These are phyloP conservation scores for Saccharum officinarum DNA, from an alignment of 176 grass and related monocot species.

Conservation along the genomic window DNA sequence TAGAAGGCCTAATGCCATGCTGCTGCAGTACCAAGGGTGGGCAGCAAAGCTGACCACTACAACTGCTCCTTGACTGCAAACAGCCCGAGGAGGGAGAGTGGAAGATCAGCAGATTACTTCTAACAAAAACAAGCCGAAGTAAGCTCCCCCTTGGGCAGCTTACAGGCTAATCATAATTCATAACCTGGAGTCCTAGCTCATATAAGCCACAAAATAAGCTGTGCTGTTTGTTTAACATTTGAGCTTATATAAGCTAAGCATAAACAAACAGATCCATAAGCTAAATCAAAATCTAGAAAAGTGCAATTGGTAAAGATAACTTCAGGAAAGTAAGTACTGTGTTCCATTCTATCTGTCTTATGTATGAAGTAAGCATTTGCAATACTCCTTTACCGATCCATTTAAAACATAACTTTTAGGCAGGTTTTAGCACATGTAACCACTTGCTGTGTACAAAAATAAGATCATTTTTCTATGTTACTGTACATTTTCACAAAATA, in stretches of 20 bases:
- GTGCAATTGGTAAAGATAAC: neutral
- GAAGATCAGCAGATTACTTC: too few species aligned
- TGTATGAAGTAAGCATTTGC: neutral
- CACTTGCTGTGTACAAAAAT: neutral
- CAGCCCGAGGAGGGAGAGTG: too few species aligned
- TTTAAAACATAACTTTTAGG: neutral
- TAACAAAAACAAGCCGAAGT: neutral
- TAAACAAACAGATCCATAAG: neutral
- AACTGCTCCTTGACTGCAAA: too few species aligned
- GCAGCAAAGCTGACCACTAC: too few species aligned
- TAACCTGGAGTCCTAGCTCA: neutral
- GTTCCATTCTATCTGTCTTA: neutral
- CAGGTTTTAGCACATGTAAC: conserved; percentile 25
- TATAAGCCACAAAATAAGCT: neutral
- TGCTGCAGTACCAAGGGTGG: too few species aligned
- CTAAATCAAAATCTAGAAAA: conserved; percentile 3
- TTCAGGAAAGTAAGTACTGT: neutral
- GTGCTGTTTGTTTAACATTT: neutral
- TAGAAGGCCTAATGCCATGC: too few species aligned
- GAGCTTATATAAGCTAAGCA: neutral
- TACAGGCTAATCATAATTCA: neutral
- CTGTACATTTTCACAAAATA: neutral
- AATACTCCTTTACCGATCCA: neutral
- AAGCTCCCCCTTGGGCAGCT: neutral
- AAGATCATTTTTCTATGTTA: neutral